A percentile compares a stretch with the other conserved stretches of the same genome.
These are phyloP conservation scores for Pichia manshurica DNA, from an alignment of 805 yeast genomes.

Conservation along the genomic window DNA sequence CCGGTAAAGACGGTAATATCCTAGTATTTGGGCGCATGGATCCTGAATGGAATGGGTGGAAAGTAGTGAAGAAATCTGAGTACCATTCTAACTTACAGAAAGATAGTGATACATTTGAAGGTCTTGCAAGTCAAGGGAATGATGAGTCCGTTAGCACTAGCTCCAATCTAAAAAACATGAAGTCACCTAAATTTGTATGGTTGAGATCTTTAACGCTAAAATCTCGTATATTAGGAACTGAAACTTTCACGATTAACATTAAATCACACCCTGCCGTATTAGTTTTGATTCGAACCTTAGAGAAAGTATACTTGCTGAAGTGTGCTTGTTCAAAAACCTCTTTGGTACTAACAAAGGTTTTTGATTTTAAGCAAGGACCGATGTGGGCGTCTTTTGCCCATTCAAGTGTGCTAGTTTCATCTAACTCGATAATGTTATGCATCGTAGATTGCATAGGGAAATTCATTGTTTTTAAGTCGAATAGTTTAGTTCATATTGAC, in stretches of 20 bases:
- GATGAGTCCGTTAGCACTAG: neutral
- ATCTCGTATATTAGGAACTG: neutral
- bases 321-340: neutral
- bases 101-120: neutral
- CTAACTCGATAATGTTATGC: slow-evolving; percentile 29
- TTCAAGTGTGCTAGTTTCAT: neutral
- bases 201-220: neutral
- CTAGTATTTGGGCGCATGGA: neutral
- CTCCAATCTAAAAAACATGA: neutral
- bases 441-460: slow-evolving; percentile 49
- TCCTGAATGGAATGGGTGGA: slow-evolving; percentile 1
- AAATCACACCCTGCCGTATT: neutral
- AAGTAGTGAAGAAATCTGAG: neutral
- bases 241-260: neutral
- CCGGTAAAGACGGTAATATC: neutral
- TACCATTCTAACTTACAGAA: neutral
- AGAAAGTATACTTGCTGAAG: neutral
- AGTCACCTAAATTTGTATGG: slow-evolving; percentile 1
- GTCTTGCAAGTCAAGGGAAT: neutral
- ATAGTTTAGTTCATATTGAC: neutral
- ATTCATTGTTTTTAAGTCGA: slow-evolving; percentile 37
- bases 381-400: slow-evolving; percentile 1
- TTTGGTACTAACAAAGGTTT: neutral
- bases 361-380: neutral
- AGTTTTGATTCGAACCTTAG: neutral